Evolutionary conservation across 1,284 basidiomycete species (phyloP).

Genomic region (Pyrrhoderma lamaoense): DNA sequence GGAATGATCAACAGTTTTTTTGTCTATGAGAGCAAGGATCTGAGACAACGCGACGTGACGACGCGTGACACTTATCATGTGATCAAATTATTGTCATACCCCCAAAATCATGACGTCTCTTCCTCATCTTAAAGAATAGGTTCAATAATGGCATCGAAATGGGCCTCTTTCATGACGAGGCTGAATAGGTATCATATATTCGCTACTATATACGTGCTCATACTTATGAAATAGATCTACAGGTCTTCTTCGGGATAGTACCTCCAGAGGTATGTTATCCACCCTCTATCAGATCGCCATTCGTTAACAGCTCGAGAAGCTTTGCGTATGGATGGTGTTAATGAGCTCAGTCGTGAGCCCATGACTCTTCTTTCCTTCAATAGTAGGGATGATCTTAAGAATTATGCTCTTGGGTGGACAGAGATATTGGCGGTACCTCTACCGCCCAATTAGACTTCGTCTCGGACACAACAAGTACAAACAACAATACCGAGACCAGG

Average conservation of each 20-base stretch:
- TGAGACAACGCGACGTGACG: conserved; percentile 6
- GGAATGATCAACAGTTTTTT: neutral
- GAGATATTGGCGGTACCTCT: conserved; percentile 82
- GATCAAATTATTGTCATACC: neutral
- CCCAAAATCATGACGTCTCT: neutral
- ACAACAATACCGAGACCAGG: conserved; percentile 33
- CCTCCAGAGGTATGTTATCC: conserved; percentile 7
- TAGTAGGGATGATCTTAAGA: conserved; percentile 46
- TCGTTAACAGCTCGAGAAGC: conserved; percentile 34
- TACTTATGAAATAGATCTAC: conserved; percentile 5
- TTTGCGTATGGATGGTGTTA: conserved; percentile 65
- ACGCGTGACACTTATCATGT: conserved; percentile 4
- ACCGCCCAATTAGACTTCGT: conserved; percentile 63
- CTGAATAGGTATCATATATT: conserved; percentile 10
- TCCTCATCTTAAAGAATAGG: neutral
- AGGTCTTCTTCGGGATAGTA: conserved; percentile 10
- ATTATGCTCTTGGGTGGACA: conserved; percentile 74
- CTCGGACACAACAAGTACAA: conserved; percentile 27
- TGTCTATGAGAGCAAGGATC: neutral
- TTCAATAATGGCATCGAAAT: conserved; percentile 13
- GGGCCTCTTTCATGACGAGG: conserved; percentile 12
- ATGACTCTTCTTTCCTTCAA: conserved; percentile 59
- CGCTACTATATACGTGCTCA: neutral
- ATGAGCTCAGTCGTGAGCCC: conserved; percentile 49
- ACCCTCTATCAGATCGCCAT: neutral